phyloP scores from a whole-genome alignment of 305 asterid genomes.

The Withania somnifera region DNA sequence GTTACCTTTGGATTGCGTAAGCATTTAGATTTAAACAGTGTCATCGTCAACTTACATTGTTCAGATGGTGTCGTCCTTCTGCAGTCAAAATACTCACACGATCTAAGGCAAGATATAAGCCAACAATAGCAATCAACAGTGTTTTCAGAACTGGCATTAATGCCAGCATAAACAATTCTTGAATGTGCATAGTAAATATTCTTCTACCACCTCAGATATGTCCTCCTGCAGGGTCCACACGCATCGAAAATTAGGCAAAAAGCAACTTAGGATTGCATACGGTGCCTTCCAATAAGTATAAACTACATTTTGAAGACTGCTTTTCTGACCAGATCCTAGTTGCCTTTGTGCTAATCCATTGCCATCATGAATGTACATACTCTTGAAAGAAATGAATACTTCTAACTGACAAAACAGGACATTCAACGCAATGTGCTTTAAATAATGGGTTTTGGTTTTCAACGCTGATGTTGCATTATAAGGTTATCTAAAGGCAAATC shows the following conservation, averaged over 20 bases:
- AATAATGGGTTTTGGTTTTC: too few species aligned
- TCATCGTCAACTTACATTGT: conserved; percentile 19
- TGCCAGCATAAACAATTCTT: conserved; percentile 26
- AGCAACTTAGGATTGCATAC: background rate
- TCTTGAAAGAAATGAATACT: too few species aligned
- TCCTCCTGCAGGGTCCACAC: background rate
- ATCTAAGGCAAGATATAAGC: conserved; percentile 25
- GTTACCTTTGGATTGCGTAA: background rate
- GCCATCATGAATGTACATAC: too few species aligned
- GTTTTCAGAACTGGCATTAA: conserved; percentile 26
- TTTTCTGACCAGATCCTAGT: too few species aligned
- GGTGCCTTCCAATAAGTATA: background rate
- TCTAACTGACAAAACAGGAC: too few species aligned
- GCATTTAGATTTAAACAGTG: background rate
- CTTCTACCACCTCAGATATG: background rate
- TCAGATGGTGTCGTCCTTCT: conserved; percentile 27
- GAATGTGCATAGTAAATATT: conserved; percentile 13
- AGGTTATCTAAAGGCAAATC: too few species aligned
- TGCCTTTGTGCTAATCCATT: too few species aligned
- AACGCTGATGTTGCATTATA: too few species aligned
- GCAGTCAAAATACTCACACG: conserved; percentile 19
- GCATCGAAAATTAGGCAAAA: background rate
- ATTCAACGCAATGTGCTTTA: too few species aligned
- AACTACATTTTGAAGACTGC: too few species aligned
- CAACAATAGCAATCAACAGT: conserved; percentile 18